Percentiles rank a stretch among this genome's conserved stretches.
phyloP scores from a whole-genome alignment of 805 yeast species.

The Candida maesae region DNA sequence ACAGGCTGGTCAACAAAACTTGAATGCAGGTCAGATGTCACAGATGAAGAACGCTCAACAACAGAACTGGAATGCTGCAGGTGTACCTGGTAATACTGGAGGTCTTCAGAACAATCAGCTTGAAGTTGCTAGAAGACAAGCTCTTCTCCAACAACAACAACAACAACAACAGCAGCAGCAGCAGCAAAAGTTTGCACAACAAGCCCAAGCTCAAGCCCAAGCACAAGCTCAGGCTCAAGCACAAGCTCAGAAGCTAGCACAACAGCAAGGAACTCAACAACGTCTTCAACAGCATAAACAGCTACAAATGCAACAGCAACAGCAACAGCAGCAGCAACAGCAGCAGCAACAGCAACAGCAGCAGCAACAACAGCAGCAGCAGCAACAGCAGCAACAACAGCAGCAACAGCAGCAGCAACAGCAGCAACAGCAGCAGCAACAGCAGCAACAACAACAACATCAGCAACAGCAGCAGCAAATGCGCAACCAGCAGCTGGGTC shows the following conservation, averaged over 20 bases:
- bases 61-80: slow-evolving; percentile 2
- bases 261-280: slow-evolving; percentile 10
- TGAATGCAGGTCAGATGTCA: background rate
- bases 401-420: background rate
- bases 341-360: too few species aligned
- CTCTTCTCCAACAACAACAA: slow-evolving; percentile 12
- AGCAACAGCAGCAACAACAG: too few species aligned
- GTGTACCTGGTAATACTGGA: background rate
- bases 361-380: too few species aligned
- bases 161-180: slow-evolving; percentile 17
- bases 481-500: slow-evolving; percentile 4
- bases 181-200: slow-evolving; percentile 18
- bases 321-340: too few species aligned
- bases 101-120: background rate
- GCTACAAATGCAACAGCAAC: too few species aligned
- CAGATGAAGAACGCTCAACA: slow-evolving; percentile 2
- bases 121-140: slow-evolving; percentile 11
- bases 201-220: slow-evolving; percentile 8
- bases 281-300: slow-evolving; percentile 7
- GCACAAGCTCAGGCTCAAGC: slow-evolving; percentile 8
- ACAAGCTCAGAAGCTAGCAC: slow-evolving; percentile 7
- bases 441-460: slow-evolving; percentile 1
- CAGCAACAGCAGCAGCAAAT: slow-evolving; percentile 8
- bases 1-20: slow-evolving; percentile 1
- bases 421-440: background rate